Percentiles rank a stretch among this genome's conserved stretches.
Evolutionary conservation across 805 yeast genomes (phyloP).

Genomic region (Komagataella kurtzmanii): DNA sequence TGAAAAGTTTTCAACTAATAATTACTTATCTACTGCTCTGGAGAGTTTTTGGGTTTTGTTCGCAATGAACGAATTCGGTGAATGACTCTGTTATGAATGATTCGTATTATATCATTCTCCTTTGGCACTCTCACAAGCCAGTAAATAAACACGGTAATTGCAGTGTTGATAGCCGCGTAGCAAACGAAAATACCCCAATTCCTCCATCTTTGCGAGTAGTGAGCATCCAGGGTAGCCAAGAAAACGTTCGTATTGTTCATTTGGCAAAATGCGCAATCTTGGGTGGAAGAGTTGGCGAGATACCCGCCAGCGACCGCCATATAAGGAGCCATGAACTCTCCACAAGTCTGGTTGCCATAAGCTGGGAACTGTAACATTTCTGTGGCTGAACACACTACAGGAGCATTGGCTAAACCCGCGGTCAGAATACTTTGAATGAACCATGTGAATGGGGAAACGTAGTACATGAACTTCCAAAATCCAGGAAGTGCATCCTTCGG

Average conservation of each 20-base stretch:
- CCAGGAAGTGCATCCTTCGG: constrained; percentile 28
- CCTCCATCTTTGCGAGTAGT: constrained; percentile 25
- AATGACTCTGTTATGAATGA: neutral
- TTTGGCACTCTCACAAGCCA: constrained; percentile 27
- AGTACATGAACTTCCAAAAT: constrained; percentile 74
- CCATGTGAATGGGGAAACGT: constrained; percentile 59
- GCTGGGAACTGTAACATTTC: constrained; percentile 40
- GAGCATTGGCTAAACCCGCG: constrained; percentile 37
- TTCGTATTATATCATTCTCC: constrained; percentile 4
- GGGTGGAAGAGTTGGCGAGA: constrained; percentile 24
- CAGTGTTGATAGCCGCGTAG: constrained; percentile 23
- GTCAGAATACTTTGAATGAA: constrained; percentile 41
- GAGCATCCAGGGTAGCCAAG: constrained; percentile 31
- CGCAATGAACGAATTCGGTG: neutral
- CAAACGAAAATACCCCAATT: constrained; percentile 32
- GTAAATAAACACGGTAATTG: constrained; percentile 11
- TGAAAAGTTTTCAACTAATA: too few species aligned
- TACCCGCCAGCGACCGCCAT: constrained; percentile 32
- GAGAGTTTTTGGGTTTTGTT: neutral
- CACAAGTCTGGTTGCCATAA: constrained; percentile 43
- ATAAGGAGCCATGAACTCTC: constrained; percentile 30
- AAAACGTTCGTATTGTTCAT: constrained; percentile 43
- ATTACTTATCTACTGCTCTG: neutral
- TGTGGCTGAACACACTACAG: constrained; percentile 29
- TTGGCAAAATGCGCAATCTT: constrained; percentile 52